Conservation (phyloP, 1,284 basidiomycete species). For the Sporisorium scitamineum region DNA sequence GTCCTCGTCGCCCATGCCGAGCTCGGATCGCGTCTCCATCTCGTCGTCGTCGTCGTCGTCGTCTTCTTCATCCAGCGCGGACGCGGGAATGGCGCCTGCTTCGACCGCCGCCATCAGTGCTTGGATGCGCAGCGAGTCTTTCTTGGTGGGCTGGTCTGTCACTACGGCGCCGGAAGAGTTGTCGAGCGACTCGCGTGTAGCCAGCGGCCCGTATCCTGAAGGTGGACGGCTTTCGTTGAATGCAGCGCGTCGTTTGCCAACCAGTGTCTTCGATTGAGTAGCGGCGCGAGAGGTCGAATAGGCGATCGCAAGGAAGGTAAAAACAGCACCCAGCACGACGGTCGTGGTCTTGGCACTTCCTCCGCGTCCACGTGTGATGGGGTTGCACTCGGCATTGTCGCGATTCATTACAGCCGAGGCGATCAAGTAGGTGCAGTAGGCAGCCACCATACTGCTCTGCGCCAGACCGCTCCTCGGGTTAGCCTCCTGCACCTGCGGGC, state of each 20-base stretch:
- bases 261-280: constrained; percentile 89
- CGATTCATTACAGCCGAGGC: constrained; percentile 95
- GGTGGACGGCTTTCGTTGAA: constrained; percentile 69
- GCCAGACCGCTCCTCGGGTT: constrained; percentile 95
- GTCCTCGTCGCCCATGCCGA: constrained; percentile 77
- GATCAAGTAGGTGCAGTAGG: constrained; percentile 95
- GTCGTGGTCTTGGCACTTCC: constrained; percentile 85
- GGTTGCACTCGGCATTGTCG: constrained; percentile 86
- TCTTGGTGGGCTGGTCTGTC: constrained; percentile 85
- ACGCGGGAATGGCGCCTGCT: constrained; percentile 92
- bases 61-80: constrained; percentile 83
- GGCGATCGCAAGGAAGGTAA: constrained; percentile 97
- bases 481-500: constrained; percentile 88
- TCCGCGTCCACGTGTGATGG: constrained; percentile 76
- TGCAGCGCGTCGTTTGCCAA: constrained; percentile 78
- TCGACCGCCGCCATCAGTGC: constrained; percentile 94
- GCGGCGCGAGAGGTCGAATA: constrained; percentile 96
- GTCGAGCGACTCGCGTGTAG: constrained; percentile 51
- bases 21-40: constrained; percentile 73
- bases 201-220: constrained; percentile 61
- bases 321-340: constrained; percentile 88
- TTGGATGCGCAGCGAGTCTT: constrained; percentile 90
- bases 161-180: constrained; percentile 73
- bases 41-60: constrained; percentile 83
- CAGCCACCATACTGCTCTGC: constrained; percentile 94